Evolutionary conservation across 352 stramenopile species (phyloP).

Genomic region (Aphanomyces euteiches): DNA sequence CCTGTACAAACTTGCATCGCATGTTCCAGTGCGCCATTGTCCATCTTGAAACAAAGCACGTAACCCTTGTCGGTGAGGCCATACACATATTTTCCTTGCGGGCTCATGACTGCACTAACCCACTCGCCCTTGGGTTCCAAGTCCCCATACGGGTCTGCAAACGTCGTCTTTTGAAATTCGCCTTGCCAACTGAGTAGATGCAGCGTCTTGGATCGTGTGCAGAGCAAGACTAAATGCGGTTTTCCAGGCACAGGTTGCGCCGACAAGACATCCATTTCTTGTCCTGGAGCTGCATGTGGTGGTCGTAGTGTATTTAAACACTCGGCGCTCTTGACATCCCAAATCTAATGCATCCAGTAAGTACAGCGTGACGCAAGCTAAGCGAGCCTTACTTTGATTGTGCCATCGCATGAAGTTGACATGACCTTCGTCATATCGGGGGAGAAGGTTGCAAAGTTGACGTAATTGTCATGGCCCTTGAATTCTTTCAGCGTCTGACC

Average conservation of each 20-base stretch:
- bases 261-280: constrained; percentile 77
- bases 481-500: constrained; percentile 93
- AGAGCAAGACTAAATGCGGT: constrained; percentile 79
- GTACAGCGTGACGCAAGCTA: not conserved
- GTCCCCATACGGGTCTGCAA: constrained; percentile 57
- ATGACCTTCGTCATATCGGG: constrained; percentile 70
- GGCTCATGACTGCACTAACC: constrained; percentile 78
- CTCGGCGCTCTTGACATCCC: constrained; percentile 81
- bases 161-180: constrained; percentile 49
- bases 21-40: constrained; percentile 55
- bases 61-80: constrained; percentile 83
- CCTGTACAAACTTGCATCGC: constrained; percentile 81
- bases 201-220: constrained; percentile 75
- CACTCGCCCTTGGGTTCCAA: constrained; percentile 72
- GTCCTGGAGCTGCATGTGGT: constrained; percentile 42
- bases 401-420: constrained; percentile 88
- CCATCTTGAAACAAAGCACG: constrained; percentile 62
- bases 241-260: constrained; percentile 56
- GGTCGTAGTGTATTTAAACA: constrained; percentile 72
- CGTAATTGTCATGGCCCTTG: constrained; percentile 88
- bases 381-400: constrained; percentile 58
- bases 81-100: constrained; percentile 82
- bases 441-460: constrained; percentile 86
- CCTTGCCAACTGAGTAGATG: constrained; percentile 74
- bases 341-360: constrained; percentile 46